Evolutionary conservation across 1,284 basidiomycete species (phyloP), one percentile per base, ranked within the genome.

Genomic region (Pterula multifida): DNA sequence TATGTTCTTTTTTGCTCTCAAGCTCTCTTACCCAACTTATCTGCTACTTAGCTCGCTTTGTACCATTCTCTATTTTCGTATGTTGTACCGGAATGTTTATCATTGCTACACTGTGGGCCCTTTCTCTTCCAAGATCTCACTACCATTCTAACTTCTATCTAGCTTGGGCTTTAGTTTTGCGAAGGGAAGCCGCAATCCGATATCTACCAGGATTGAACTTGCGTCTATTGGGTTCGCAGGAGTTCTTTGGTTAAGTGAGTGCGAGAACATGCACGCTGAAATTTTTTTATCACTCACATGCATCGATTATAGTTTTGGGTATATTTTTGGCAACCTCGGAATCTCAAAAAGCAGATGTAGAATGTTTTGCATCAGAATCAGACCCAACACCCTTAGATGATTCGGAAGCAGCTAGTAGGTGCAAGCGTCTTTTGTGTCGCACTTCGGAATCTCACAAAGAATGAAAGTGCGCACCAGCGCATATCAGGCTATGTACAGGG

Each of bases 401-500:
- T 47, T 70, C 68, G 24, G 54, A 63, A 47, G 67, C 72, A 26
- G 66, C 72, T 54, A 86, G 85, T 87, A 59, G 65, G 84, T 71
- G 19, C n/a, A n/a, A n/a, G n/a, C n/a, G 32, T 45, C 24, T 28
- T 49, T 51, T 49, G 26, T 47, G 51, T 50, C 21, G 55, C 42
- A 49, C 39, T 42, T 42, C 23, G 35, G n/a, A 51, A 23, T 45
- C 53, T 57, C 53, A 57, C 50, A 52, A 50, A 45, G 46, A 42
- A 17, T 6, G 48, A n/a, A 57, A 75, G 73, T 81, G 73, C 64
- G 86, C 69, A 65, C 84, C 67, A 67, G 83, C 70, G 61, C 73
- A 55, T 89, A 82, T 61, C 86, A 86, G 55, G 85, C 86, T 22
- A 87, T 89, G 69, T 89, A 88, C 61, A 76, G 79, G 35, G 85